Evolutionary conservation across 2,329 filamentous ascomycete genomes (phyloP), one percentile per base, ranked within the genome.

Genomic region (Diplodia sapinea): DNA sequence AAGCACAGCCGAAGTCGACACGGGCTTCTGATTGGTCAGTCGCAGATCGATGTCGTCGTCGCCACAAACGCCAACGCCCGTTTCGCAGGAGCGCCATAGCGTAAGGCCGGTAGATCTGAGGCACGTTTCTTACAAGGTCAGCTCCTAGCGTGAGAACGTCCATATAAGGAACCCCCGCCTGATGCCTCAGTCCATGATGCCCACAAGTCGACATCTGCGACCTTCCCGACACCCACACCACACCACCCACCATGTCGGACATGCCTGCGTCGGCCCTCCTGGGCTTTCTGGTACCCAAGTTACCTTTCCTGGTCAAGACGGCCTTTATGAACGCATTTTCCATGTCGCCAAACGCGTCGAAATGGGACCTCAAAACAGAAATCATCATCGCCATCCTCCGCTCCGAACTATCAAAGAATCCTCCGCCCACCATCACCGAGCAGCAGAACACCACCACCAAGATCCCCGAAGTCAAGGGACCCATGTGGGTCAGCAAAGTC

Each of bases 401-500:
- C 23, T 69, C 78, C 51, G 75, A 78, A 72, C 69, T 79, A 6
- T 73, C 74, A 3, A 72, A 73, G 8, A 67, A 71, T 0, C 69
- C 70, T n/a, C 70, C 74, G 1, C 64, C 70, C 2, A 66, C 73
- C 1, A 76, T 79, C n/a, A 71, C 73, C 0, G 75, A 77, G 57
- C 55, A 73, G 7, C 94, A 97, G 78, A 81, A 79, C 51, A 72
- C 86, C n/a, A 86, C 87, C 1, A 79, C 86, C 54, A 86, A 83
- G 68, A 90, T 91, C 65, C 85, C 85, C 0, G 88, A 87, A 0
- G 82, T 96, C 74, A 93, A 92, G 75, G 93, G 93, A 3, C 87
- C 86, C 54, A 88, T 95, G 71, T 97, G 94, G 94, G 84, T 96
- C 29, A 89, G 89, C 73, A 90, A 87, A 66, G 89, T 91, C 51